Conservation (phyloP, 306 rosid species). For the Lagenaria siceraria region DNA sequence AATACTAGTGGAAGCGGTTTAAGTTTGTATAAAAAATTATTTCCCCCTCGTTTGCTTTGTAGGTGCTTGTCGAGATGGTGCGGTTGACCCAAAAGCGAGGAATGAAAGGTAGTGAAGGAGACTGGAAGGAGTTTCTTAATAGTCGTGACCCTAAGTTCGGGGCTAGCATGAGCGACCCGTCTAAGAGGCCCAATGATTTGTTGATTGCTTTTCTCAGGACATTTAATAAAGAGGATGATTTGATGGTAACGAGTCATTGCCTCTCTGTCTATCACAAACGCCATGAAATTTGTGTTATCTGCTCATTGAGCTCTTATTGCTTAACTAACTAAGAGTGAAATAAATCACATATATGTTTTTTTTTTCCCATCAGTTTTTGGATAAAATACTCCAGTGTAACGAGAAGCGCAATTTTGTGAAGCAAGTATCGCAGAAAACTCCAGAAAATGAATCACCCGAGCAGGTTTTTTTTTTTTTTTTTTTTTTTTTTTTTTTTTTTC, state of each 20-base stretch:
- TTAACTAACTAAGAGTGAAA: background rate
- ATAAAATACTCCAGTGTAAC: conserved; percentile 35
- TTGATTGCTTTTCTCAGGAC: conserved; percentile 62
- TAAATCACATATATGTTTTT: background rate
- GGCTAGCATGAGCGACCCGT: conserved; percentile 57
- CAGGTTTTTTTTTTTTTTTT: conserved; percentile 10
- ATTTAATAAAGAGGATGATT: conserved; percentile 32
- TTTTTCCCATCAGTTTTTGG: conserved; percentile 30
- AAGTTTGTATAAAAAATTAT: background rate
- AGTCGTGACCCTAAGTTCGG: conserved; percentile 52
- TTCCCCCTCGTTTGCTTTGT: background rate
- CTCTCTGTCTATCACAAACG: background rate
- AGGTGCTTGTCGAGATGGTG: conserved; percentile 69
- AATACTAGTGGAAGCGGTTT: background rate
- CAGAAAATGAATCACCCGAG: conserved; percentile 40
- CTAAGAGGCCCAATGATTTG: conserved; percentile 38
- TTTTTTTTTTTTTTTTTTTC: background rate
- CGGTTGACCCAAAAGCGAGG: conserved; percentile 57
- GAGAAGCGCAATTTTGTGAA: conserved; percentile 31
- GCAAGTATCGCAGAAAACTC: conserved; percentile 21
- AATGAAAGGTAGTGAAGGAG: conserved; percentile 50
- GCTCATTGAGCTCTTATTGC: background rate
- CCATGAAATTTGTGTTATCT: background rate
- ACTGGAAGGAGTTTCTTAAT: conserved; percentile 65
- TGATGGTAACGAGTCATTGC: conserved; percentile 32